Conservation (phyloP, 2,329 filamentous ascomycete genomes). For the Plectosphaerella sp. region DNA sequence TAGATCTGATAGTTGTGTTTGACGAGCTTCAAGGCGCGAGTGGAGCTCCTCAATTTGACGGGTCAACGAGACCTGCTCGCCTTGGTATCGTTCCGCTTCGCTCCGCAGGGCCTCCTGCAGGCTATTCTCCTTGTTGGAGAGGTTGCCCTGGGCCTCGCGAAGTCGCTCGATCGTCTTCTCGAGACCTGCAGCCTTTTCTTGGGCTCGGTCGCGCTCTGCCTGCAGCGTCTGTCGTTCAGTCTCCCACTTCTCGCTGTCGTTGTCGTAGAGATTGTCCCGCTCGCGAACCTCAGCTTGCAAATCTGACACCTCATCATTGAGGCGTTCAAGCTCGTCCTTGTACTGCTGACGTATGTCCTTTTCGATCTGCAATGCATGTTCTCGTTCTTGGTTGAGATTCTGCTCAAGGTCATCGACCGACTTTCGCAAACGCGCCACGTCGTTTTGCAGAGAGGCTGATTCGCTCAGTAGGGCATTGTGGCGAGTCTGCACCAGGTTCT, state of each 20-base stretch:
- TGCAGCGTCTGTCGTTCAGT: conserved; percentile 61
- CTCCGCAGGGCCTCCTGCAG: conserved; percentile 65
- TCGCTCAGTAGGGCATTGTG: conserved; percentile 65
- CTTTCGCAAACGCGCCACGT: conserved; percentile 48
- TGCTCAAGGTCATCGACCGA: conserved; percentile 43
- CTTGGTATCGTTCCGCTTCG: conserved; percentile 66
- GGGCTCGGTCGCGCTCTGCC: conserved; percentile 60
- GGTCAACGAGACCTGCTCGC: conserved; percentile 65
- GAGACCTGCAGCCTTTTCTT: conserved; percentile 62
- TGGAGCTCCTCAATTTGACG: conserved; percentile 73
- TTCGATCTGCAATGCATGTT: conserved; percentile 55
- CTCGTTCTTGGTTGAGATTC: conserved; percentile 48
- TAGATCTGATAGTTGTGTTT: conserved; percentile 60
- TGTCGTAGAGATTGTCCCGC: conserved; percentile 65
- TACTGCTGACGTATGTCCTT: conserved; percentile 48
- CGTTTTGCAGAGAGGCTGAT: conserved; percentile 61
- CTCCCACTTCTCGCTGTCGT: conserved; percentile 71
- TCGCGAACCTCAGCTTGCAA: conserved; percentile 63
- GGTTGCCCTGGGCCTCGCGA: conserved; percentile 61
- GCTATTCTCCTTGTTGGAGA: conserved; percentile 64
- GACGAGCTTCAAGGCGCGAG: conserved; percentile 63
- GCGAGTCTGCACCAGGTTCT: conserved; percentile 63
- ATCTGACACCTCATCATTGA: conserved; percentile 56
- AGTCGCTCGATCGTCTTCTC: conserved; percentile 69
- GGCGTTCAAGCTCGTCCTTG: conserved; percentile 41